Conservation (phyloP, 2,329 filamentous ascomycete genomes). For the Aschersonia sp. region DNA sequence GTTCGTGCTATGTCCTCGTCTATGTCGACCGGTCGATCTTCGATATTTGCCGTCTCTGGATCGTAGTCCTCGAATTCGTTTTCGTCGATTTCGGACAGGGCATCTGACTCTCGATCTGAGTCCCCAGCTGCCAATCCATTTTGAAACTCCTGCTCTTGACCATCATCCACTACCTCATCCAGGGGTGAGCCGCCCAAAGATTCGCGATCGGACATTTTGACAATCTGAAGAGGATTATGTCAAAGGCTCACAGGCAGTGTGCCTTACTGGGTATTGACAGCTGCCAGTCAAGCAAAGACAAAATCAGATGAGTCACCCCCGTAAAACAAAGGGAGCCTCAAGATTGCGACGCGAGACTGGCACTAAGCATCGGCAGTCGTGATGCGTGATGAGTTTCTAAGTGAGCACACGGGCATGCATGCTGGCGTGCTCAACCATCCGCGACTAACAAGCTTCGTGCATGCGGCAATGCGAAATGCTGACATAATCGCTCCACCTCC, state of each 20-base stretch:
- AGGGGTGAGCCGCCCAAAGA: conserved; percentile 24
- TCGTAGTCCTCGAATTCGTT: conserved; percentile 58
- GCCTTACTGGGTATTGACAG: no score
- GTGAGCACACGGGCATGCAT: no score
- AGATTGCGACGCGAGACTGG: no score
- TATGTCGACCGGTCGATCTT: conserved; percentile 50
- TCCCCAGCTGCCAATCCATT: conserved; percentile 25
- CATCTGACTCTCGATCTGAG: conserved; percentile 42
- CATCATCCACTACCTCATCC: conserved; percentile 22
- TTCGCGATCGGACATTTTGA: conserved; percentile 30
- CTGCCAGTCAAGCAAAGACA: no score
- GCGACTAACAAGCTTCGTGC: background rate
- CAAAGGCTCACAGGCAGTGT: no score
- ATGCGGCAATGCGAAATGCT: conserved; percentile 6
- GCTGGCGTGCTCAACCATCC: no score
- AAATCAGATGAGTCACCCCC: no score
- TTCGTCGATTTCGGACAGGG: conserved; percentile 54
- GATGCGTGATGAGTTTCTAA: no score
- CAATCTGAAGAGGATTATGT: background rate
- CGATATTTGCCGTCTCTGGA: conserved; percentile 45
- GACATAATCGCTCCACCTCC: conserved; percentile 13
- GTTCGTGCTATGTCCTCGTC: conserved; percentile 51
- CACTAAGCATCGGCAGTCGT: no score
- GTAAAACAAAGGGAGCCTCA: no score
- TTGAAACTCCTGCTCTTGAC: conserved; percentile 24